Evolutionary conservation across 2,329 filamentous ascomycete genomes (phyloP), one percentile per base, ranked within the genome.

Genomic region (Monosporascus sp.): DNA sequence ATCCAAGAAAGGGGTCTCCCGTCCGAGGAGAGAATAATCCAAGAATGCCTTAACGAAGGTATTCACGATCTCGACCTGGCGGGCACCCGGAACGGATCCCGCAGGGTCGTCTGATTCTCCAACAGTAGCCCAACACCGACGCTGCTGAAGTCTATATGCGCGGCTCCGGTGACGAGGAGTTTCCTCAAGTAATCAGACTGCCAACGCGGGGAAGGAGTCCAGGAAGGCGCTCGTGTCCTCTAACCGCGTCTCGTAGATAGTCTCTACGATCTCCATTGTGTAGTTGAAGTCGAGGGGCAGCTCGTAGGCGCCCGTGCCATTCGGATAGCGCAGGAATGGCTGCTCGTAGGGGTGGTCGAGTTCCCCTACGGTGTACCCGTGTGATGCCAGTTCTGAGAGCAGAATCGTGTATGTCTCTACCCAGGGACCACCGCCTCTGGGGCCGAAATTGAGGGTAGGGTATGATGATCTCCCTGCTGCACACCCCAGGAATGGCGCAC

Each of bases 311-410:
- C 59, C 62, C 0, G 64, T 66, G 7, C 64, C 63, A 22, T 68
- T 65, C 3, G 65, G 64, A 7, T 55, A 67, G 5, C 58, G 56
- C 17, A 68, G 35, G 50, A 63, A 67, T 0, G 65, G 63, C 52
- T 67, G 65, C 53, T 67, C 63, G 14, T 58, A 65, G 2, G 62
- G 56, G 35, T 68, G 65, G 24, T 68, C 64, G 17, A 65, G 43
- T 11, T 60, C 63, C 20, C 63, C 56, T 14, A 67, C 55, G 9
- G 54, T 55, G 46, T 66, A 67, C 4, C 65, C 65, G 47, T 62
- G 49, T 6, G 58, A 60, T 0, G 52, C 58, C 7, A 62, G 46
- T 22, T 63, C 61, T 5, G 60, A 55, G 5, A 64, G 47, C 7
- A 63, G 44, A 20, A 58, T 59, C 4, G 59, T 64, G 28, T 55